Evolutionary conservation across 1,284 basidiomycete genomes (phyloP).

Genomic region (Moniliella sp.): DNA sequence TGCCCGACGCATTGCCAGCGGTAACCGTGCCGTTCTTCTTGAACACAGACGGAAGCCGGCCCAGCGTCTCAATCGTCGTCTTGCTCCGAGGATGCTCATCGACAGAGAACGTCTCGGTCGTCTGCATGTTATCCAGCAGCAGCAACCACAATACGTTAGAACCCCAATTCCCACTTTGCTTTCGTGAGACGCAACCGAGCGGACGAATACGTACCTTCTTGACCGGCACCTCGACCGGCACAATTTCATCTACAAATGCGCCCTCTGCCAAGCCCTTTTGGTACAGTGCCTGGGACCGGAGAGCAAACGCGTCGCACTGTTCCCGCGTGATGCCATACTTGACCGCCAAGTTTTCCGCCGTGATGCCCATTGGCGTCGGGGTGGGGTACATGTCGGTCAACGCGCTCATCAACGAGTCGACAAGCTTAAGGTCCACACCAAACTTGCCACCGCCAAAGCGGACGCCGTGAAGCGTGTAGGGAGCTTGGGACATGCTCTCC

Average conservation of each 20-base stretch:
- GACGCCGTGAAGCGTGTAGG: constrained; percentile 39
- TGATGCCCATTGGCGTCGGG: constrained; percentile 42
- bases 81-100: constrained; percentile 47
- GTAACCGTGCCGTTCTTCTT: constrained; percentile 71
- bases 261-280: constrained; percentile 36
- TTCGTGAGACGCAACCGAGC: not conserved
- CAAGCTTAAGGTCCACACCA: constrained; percentile 41
- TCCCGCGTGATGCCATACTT: constrained; percentile 66
- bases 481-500: constrained; percentile 87
- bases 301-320: constrained; percentile 47
- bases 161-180: too few relatives aligned
- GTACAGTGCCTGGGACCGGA: constrained; percentile 34
- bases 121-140: not conserved
- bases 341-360: constrained; percentile 65
- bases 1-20: constrained; percentile 78
- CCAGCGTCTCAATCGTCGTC: constrained; percentile 75
- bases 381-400: constrained; percentile 40
- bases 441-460: constrained; percentile 33
- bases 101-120: constrained; percentile 17
- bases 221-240: constrained; percentile 30
- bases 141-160: not conserved
- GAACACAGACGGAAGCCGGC: constrained; percentile 65
- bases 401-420: constrained; percentile 40
- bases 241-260: constrained; percentile 35
- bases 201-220: constrained; percentile 10